phyloP scores from a whole-genome alignment of 1,139 yeast genomes.

The Kluyveromyces marxianus region DNA sequence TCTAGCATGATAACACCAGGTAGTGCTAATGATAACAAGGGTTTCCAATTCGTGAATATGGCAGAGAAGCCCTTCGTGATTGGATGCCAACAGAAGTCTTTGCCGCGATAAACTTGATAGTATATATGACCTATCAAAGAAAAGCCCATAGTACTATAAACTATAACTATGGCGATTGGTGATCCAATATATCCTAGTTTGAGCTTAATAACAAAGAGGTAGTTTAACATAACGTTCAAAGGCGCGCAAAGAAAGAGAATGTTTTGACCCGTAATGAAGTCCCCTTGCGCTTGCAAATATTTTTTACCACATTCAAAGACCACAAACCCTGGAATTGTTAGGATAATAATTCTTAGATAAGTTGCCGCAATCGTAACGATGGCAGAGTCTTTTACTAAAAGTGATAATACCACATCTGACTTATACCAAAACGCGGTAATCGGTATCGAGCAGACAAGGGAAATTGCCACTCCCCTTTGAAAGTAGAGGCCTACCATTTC shows the following conservation, averaged over 20 bases:
- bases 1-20: slow-evolving; percentile 40
- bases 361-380: slow-evolving; percentile 32
- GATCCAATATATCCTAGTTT: slow-evolving; percentile 39
- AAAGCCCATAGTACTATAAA: slow-evolving; percentile 34
- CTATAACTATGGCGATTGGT: slow-evolving; percentile 35
- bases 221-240: slow-evolving; percentile 32
- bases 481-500: slow-evolving; percentile 37
- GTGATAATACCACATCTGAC: slow-evolving; percentile 28
- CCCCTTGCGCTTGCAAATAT: slow-evolving; percentile 37
- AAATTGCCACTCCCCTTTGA: slow-evolving; percentile 39
- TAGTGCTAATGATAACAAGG: slow-evolving; percentile 33
- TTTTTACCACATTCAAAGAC: slow-evolving; percentile 39
- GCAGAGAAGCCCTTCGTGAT: slow-evolving; percentile 24
- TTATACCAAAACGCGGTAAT: slow-evolving; percentile 37
- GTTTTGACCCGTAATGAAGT: slow-evolving; percentile 38
- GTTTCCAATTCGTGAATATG: slow-evolving; percentile 31
- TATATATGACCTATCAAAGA: slow-evolving; percentile 27
- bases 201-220: slow-evolving; percentile 30
- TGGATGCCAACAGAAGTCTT: slow-evolving; percentile 35
- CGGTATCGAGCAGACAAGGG: slow-evolving; percentile 31
- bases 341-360: slow-evolving; percentile 31
- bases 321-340: slow-evolving; percentile 36
- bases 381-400: slow-evolving; percentile 32
- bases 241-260: slow-evolving; percentile 36
- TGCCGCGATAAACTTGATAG: slow-evolving; percentile 35